These are phyloP conservation scores for Bipolaris victoriae DNA, from an alignment of 2,329 filamentous ascomycete species.

Conservation along the genomic window DNA sequence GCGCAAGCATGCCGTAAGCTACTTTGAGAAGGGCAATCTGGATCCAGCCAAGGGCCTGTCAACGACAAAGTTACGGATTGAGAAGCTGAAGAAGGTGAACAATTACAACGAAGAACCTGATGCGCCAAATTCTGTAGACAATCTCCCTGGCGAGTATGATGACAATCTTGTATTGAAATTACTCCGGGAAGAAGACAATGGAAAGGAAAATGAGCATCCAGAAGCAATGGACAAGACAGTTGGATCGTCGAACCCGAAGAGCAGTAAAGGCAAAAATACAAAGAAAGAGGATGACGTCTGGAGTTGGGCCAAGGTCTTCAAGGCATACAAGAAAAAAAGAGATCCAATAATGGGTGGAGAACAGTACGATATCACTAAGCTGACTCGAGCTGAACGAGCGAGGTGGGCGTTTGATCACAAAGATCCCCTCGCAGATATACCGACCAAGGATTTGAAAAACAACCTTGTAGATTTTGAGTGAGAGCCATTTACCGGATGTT, in stretches of 20 bases:
- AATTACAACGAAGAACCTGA: neutral
- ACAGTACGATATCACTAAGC: conserved; percentile 32
- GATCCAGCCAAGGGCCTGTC: conserved; percentile 19
- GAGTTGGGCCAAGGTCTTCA: conserved; percentile 18
- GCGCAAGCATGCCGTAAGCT: conserved; percentile 18
- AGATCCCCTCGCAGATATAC: conserved; percentile 21
- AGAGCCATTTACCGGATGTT: neutral
- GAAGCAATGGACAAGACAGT: neutral
- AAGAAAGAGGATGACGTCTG: conserved; percentile 19
- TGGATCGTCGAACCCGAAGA: neutral
- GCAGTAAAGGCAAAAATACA: neutral
- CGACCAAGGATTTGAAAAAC: conserved; percentile 12
- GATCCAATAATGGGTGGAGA: conserved; percentile 9
- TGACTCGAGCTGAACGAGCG: conserved; percentile 21
- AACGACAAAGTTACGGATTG: conserved; percentile 14
- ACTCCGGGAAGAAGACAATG: conserved; percentile 5
- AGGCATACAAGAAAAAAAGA: conserved; percentile 13
- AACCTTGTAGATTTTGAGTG: conserved; percentile 12
- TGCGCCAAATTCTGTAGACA: neutral
- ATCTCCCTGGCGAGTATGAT: neutral
- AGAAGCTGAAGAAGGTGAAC: conserved; percentile 13
- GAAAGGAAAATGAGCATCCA: conserved; percentile 10
- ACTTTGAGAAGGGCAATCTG: conserved; percentile 24
- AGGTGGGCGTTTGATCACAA: conserved; percentile 15
- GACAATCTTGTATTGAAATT: conserved; percentile 2